Evolutionary conservation across 768 basidiomycete genomes (phyloP).

Genomic region (Agrocybe chaxingu): DNA sequence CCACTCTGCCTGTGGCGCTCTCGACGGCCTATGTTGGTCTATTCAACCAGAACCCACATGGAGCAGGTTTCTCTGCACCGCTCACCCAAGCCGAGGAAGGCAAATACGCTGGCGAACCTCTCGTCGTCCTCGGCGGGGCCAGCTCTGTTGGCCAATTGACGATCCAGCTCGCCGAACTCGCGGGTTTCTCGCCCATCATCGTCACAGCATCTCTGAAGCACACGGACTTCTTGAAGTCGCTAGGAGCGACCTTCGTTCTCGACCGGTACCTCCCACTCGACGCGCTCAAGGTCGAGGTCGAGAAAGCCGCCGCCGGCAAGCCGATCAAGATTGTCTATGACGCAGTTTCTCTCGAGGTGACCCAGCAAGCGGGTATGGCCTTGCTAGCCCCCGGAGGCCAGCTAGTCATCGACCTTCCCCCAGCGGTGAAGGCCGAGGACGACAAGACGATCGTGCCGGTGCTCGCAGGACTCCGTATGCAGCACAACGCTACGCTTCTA

Average conservation of each 20-base stretch:
- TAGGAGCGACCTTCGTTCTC: conserved; percentile 39
- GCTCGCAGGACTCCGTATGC: conserved; percentile 1
- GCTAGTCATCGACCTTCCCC: conserved; percentile 28
- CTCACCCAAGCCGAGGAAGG: conserved; percentile 30
- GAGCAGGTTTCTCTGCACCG: conserved; percentile 31
- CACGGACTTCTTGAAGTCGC: conserved; percentile 24
- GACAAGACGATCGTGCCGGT: conserved; percentile 8
- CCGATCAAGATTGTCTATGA: conserved; percentile 23
- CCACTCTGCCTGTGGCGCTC: conserved; percentile 45
- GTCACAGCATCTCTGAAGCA: conserved; percentile 31
- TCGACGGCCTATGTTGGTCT: conserved; percentile 46
- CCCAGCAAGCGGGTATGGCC: conserved; percentile 19
- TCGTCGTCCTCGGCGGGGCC: conserved; percentile 46
- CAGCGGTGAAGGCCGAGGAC: conserved; percentile 18
- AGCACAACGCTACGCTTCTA: conserved; percentile 12
- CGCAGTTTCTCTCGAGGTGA: conserved; percentile 18
- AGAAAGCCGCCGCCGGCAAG: conserved; percentile 7
- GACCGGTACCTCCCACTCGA: conserved; percentile 21
- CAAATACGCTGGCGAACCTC: conserved; percentile 40
- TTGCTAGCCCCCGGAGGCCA: conserved; percentile 31
- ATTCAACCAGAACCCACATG: conserved; percentile 26
- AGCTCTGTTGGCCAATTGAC: conserved; percentile 45
- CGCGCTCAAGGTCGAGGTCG: conserved; percentile 15
- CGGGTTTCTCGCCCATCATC: conserved; percentile 40
- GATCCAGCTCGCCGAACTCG: conserved; percentile 34